Evolutionary conservation across 2,329 filamentous ascomycete species (phyloP), one percentile per base, ranked within the genome.

Genomic region (Sporothrix globosa): DNA sequence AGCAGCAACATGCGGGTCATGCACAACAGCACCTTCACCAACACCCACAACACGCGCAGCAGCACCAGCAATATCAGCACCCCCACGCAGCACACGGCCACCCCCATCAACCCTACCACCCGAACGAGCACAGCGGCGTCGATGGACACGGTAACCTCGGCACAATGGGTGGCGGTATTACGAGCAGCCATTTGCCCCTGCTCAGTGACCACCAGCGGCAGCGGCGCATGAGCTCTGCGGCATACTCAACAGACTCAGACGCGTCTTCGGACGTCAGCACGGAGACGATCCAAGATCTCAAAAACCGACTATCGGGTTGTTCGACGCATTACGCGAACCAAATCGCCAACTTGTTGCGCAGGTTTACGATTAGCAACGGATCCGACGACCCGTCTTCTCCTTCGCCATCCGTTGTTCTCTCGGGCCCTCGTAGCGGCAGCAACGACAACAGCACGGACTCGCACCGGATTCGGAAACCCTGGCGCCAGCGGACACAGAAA

Each of bases 241-340:
- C 71, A 0, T 73, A 71, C 44, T 73, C 75, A 4, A 72, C 72
- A 10, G 73, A 71, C 53, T 73, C 75, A 4, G 72, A 72, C 27
- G 71, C 72, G 10, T 73, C 74, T 30, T 74, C 71, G 53, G 74
- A 74, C n/a, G 73, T 73, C 13, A 76, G 73, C 72, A 75, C 74
- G n/a, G 74, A 68, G 72, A 74, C 73, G 14, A 74, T 76, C 44
- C 73, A 75, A 14, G 78, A 78, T 10, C 76, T 83, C 17, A 79
- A 78, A 68, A 74, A 78, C 27, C 77, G 81, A 44, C 75, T 80
- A 7, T 81, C 79, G 11, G 77, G 76, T 34, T 75, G 76, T 68
- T 77, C 77, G 39, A 76, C 72, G 6, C 73, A 75, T 63, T 78
- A 74, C 65, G 76, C 73, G 54, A 74, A 73, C 34, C 76, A 77